Conservation (phyloP, 164 flowering plant genomes). For the Litsea cubeba region DNA sequence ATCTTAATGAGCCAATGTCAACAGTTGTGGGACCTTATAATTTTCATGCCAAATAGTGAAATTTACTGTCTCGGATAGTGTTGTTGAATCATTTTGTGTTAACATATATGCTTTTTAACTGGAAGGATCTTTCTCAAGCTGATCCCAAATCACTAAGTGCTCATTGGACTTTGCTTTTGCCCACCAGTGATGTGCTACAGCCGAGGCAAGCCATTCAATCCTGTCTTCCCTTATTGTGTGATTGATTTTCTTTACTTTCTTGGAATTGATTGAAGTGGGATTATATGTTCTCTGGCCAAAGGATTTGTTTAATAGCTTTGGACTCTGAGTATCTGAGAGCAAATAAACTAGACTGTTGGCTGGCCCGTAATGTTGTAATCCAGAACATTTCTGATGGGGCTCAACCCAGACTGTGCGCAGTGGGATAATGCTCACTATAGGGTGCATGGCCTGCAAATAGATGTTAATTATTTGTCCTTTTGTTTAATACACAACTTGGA, state of each 20-base stretch:
- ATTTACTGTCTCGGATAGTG: not conserved
- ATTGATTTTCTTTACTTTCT: not conserved
- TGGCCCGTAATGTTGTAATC: too few species aligned
- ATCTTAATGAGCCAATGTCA: not conserved
- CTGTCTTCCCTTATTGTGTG: conserved; percentile 1
- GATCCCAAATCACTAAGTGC: conserved; percentile 68
- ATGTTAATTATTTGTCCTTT: too few species aligned
- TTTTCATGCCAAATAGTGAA: not conserved
- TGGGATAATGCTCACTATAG: too few species aligned
- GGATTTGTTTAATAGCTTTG: too few species aligned
- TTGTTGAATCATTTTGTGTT: not conserved
- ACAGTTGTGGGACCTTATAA: not conserved
- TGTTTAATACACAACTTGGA: too few species aligned
- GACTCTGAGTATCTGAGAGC: too few species aligned
- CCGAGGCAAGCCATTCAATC: conserved; percentile 45
- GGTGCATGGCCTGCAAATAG: too few species aligned
- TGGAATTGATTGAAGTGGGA: not conserved
- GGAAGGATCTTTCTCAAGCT: conserved; percentile 84
- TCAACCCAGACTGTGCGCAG: too few species aligned
- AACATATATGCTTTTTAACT: conserved; percentile 11
- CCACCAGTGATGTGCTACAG: conserved; percentile 72
- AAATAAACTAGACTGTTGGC: too few species aligned
- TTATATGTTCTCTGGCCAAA: not conserved
- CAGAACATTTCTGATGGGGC: too few species aligned
- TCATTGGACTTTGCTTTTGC: conserved; percentile 86